Base-by-base conservation (phyloP, 495 filamentous ascomycete species). In the Umbilicaria muhlenbergii region DNA sequence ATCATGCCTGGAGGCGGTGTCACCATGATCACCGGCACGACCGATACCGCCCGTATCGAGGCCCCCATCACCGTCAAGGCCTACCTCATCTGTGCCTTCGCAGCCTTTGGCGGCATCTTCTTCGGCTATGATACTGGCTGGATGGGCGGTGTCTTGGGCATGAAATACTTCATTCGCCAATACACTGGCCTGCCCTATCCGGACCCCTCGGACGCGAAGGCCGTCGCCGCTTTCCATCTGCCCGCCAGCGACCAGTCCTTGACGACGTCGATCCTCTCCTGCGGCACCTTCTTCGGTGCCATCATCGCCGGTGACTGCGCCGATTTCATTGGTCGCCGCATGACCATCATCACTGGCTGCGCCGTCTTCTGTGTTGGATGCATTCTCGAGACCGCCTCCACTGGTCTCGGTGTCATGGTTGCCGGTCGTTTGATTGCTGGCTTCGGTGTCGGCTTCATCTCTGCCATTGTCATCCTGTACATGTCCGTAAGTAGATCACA, bases 241-340 rank as follows among this genome's bases (percentile, higher is more conserved):
- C 59, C 66, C 3, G 60, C 68, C 11, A 67, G 56, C 38, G 59
- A 62, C 35, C 71, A 74, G 50, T 78, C 75, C 5, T 67, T 84
- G 28, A 82, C 82, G 52, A 76, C 76, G 49, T 82, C 80, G 21
- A 82, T 86, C 51, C 70, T 84, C 16, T 84, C 81, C 21, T 71
- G 68, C 51, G 81, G 81, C 52, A 85, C 81, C 45, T 84, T 86
- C 70, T 78, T 83, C 48, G 81, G 81, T 49, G 78, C 81, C 44
- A 56, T 86, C 43, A 68, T 81, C 38, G 78, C 76, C 21, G 80
- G 78, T 62, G 74, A 80, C 49, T 46, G 83, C 32, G 79, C 80
- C 43, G 81, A 86, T 51, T 69, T 62, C 59, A 66, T 77, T 37
- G 81, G 81, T 50, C 77, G 81, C 56, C 75, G 77, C 32, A 70